Conservation (phyloP, 495 filamentous ascomycete species). For the Hypomontagnella submonticulosa region DNA sequence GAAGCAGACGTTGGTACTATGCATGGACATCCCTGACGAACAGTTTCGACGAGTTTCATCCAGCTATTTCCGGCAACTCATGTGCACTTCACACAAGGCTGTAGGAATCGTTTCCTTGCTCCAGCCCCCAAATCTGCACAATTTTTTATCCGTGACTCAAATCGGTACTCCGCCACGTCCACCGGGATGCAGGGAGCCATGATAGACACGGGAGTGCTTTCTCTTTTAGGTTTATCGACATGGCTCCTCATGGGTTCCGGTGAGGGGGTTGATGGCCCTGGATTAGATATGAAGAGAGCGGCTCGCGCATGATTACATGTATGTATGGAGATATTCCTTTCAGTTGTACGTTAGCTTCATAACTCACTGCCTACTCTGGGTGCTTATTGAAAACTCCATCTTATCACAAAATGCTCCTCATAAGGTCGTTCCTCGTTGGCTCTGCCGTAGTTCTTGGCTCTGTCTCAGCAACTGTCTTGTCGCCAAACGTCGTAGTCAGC, state of each 20-base stretch:
- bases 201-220: conserved; percentile 15
- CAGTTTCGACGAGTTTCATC: conserved; percentile 33
- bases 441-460: conserved; percentile 22
- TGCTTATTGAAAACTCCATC: neutral
- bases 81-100: conserved; percentile 28
- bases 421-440: conserved; percentile 6
- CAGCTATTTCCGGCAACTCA: conserved; percentile 27
- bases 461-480: conserved; percentile 19
- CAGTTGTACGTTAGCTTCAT: neutral
- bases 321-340: neutral
- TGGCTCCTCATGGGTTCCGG: neutral
- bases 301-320: conserved; percentile 1
- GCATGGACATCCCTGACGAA: conserved; percentile 14
- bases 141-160: conserved; percentile 15
- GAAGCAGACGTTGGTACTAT: conserved; percentile 37
- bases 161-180: conserved; percentile 26
- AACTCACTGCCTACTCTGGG: neutral
- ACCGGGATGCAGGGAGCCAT: conserved; percentile 31
- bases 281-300: conserved; percentile 21
- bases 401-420: conserved; percentile 28
- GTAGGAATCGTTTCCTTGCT: conserved; percentile 32
- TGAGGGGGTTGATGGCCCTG: conserved; percentile 7
- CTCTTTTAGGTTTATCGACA: conserved; percentile 11
- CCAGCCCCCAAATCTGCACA: conserved; percentile 23
- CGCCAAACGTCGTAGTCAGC: conserved; percentile 15